Evolutionary conservation across 106 monocot genomes (phyloP).

Genomic region (Dendrobium catenatum): DNA sequence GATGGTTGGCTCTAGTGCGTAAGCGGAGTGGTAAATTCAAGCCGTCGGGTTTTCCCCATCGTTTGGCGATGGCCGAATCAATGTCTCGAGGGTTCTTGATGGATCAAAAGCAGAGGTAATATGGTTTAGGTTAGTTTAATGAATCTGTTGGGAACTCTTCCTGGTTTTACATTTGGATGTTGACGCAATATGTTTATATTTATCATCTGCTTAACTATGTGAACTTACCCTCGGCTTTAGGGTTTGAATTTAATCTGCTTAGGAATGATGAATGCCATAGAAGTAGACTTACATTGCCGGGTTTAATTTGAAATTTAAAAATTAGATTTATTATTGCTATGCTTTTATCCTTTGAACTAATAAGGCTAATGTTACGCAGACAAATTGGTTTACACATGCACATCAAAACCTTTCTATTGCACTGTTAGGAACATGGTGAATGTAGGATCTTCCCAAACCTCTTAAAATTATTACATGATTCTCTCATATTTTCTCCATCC

Average conservation of each 20-base stretch:
- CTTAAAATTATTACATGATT: too few relatives aligned
- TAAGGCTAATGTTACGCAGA: not conserved
- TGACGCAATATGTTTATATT: not conserved
- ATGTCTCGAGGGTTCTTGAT: conserved; percentile 13
- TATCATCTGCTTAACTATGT: not conserved
- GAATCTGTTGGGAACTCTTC: not conserved
- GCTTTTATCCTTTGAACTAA: not conserved
- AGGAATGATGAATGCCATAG: not conserved
- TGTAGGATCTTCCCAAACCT: too few relatives aligned
- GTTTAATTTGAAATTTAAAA: not conserved
- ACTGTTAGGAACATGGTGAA: too few relatives aligned
- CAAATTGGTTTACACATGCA: not conserved
- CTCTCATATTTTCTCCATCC: too few relatives aligned
- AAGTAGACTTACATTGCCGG: not conserved
- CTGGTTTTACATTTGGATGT: not conserved
- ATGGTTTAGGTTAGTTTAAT: not conserved
- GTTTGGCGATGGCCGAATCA: conserved; percentile 6
- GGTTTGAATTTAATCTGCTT: not conserved
- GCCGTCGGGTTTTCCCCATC: conserved; percentile 28
- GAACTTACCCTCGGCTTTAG: not conserved
- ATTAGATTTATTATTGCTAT: not conserved
- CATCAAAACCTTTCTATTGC: not conserved
- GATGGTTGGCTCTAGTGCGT: conserved; percentile 25
- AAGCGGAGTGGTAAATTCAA: conserved; percentile 16
- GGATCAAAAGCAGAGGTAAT: not conserved